Evolutionary conservation across 257 asterid genomes (phyloP).

Genomic region (Solanum virginianum): DNA sequence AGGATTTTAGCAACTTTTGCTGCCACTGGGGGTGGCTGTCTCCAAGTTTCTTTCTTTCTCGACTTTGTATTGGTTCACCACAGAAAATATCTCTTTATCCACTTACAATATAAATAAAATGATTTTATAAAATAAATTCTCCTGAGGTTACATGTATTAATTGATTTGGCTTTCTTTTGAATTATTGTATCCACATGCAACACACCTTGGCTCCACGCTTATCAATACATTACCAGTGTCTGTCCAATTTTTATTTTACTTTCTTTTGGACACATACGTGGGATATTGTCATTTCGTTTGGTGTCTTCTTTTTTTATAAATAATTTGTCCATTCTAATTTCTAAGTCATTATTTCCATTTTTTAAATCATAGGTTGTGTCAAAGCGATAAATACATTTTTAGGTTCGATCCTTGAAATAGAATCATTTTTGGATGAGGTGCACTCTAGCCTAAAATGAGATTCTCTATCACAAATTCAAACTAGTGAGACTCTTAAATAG

Average conservation of each 20-base stretch:
- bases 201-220: constrained; percentile 11
- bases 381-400: no score
- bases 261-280: not conserved
- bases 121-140: no score
- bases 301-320: no score
- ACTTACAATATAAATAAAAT: no score
- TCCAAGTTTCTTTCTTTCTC: not conserved
- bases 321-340: no score
- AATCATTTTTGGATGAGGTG: not conserved
- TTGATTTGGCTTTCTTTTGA: not conserved
- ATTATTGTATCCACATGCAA: not conserved
- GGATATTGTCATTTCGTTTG: not conserved
- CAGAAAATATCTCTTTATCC: no score
- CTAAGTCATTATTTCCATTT: no score
- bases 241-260: not conserved
- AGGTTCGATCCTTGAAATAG: not conserved
- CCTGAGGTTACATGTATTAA: not conserved
- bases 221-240: not conserved
- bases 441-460: no score
- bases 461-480: not conserved
- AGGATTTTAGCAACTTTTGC: constrained; percentile 6
- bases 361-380: no score
- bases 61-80: not conserved
- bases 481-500: not conserved
- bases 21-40: constrained; percentile 12